Evolutionary conservation across 768 basidiomycete genomes (phyloP), one percentile per base, ranked within the genome.

Genomic region (Amanita molliuscula): DNA sequence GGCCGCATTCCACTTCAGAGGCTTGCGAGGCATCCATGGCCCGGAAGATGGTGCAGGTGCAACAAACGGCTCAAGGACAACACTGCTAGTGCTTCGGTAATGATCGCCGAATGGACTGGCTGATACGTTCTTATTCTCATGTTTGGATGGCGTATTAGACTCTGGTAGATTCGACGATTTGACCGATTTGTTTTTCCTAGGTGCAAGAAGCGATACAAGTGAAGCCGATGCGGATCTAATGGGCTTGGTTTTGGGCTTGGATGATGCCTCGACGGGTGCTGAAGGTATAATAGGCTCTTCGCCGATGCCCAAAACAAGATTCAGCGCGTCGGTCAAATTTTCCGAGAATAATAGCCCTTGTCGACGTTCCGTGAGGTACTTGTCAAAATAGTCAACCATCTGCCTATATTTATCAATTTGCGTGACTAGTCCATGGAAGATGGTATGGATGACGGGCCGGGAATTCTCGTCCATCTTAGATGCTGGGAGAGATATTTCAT

Each of bases 291-390:
- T 62, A 10, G 71, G 62, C 47, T 79, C 75, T 15, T 77, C 71
- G 2, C 73, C 68, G 20, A 86, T 64, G 51, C 92, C 84, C 48
- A 92, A 68, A 11, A 72, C 75, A 41, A 91, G 69, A 40, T 75
- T 84, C 51, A 97, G 70, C 3, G 94, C 94, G 58, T 97, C 95
- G 6, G 82, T 87, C 31, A 96, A 68, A 61, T 93, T 93, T 66
- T 96, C 93, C 3, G 86, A 85, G 64, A 95, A 96, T 15, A 95
- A 67, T 7, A 98, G 72, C 1, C 93, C 94, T 60, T 85, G 86
- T 15, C 95, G 77, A 31, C 95, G 78, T 65, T 98, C 90, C 1
- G 80, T 63, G 2, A 98, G 77, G 59, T 79, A 88, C 59, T 76
- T 77, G 68, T 97, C 92, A 60, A 97, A 96, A 41, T 83, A 69